Percentiles rank a stretch among this genome's conserved stretches.
phyloP scores from a whole-genome alignment of 2,329 filamentous ascomycete species.

The Pseudopyrenochaeta lycopersici region DNA sequence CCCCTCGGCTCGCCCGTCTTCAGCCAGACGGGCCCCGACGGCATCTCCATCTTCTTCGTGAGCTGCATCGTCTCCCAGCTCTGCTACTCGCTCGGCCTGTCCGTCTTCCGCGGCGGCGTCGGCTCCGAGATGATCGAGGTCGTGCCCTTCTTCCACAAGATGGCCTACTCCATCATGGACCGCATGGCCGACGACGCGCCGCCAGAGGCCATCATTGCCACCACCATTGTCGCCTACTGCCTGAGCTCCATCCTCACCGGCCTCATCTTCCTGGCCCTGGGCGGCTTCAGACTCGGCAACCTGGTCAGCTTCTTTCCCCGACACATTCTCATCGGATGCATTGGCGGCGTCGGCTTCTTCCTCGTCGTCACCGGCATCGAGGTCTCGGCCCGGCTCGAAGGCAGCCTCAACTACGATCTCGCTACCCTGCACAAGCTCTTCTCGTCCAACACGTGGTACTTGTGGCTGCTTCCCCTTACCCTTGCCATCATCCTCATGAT shows the following conservation, averaged over 20 bases:
- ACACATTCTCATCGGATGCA: constrained; percentile 95
- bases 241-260: constrained; percentile 92
- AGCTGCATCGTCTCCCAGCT: constrained; percentile 95
- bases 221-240: constrained; percentile 90
- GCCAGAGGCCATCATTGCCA: constrained; percentile 87
- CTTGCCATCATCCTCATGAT: constrained; percentile 80
- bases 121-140: constrained; percentile 99
- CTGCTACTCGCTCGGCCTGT: constrained; percentile 83
- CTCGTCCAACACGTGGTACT: constrained; percentile 74
- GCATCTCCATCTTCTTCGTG: constrained; percentile 98
- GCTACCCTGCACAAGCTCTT: constrained; percentile 79
- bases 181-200: constrained; percentile 82
- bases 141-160: constrained; percentile 98
- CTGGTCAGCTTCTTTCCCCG: constrained; percentile 96
- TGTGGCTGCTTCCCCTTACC: constrained; percentile 83
- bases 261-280: constrained; percentile 89
- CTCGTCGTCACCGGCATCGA: constrained; percentile 90
- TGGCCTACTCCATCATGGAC: constrained; percentile 87
- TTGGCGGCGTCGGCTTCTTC: constrained; percentile 97
- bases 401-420: constrained; percentile 82
- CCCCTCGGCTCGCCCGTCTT: constrained; percentile 89
- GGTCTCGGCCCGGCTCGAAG: constrained; percentile 87
- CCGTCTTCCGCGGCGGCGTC: constrained; percentile 88
- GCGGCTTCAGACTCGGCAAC: constrained; percentile 84
- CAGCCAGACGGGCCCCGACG: constrained; percentile 84